Evolutionary conservation across 208 protist genomes (phyloP), one percentile per base, ranked within the genome.

Genomic region (Trypanosoma grayi): DNA sequence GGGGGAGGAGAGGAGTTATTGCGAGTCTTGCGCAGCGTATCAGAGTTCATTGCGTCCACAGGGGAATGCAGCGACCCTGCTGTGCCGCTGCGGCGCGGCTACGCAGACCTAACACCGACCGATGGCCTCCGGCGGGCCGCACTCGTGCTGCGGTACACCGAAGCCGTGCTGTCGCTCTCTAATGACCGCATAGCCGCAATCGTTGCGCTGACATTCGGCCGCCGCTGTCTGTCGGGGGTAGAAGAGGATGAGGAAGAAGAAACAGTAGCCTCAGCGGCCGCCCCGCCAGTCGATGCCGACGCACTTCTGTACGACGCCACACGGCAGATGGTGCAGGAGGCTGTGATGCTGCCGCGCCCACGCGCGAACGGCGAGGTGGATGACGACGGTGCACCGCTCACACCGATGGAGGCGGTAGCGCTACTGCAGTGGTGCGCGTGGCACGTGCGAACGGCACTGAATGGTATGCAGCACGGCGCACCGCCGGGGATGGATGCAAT

Each of bases 381-480:
- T 2, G 44, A 30, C 30, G 47, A 59, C 33, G 41, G 20, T 1
- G 60, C 39, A 14, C 53, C 55, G 46, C 53, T 84, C 34, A 72
- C 62, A 13, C 40, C 44, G n/a, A 18, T 36, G 13, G 78, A 84
- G 60, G 41, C 43, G 37, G 60, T 75, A 13, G n/a, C 66, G 45
- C 31, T 84, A 48, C 33, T 80, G 31, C 37, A 6, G 36, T 84
- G 78, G 78, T 75, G 70, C 54, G 46, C 51, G 5, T 56, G 31
- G 28, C 51, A 64, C 30, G 33, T 77, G 20, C 28, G 24, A 27
- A 47, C 57, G 2, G 54, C 65, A 18, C 20, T 70, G 37, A 53
- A 41, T 28, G 47, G 60, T 30, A 5, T 58, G 36, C 47, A 65
- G 25, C 7, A 41, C 11, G 27, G 60, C 18, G 40, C n/a, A 20